Evolutionary conservation across 2,329 filamentous ascomycete species (phyloP).

Genomic region (Fusarium sp.): DNA sequence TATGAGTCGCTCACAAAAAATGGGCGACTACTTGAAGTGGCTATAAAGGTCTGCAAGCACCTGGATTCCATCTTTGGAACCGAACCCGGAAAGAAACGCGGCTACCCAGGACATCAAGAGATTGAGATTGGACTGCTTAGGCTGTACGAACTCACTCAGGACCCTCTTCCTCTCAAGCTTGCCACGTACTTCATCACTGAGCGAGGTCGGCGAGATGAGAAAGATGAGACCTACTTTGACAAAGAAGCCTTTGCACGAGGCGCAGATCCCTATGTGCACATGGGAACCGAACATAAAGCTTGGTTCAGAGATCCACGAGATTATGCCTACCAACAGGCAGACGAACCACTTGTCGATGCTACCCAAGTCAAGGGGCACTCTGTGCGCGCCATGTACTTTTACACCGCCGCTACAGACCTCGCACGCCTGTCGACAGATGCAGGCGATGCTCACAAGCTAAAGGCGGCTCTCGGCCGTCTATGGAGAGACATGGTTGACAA

Average conservation of each 20-base stretch:
- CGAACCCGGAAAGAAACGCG: not conserved
- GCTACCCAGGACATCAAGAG: slow-evolving; percentile 13
- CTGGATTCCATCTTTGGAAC: slow-evolving; percentile 1
- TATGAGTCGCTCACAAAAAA: not conserved
- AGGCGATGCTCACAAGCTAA: not conserved
- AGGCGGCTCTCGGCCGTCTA: not conserved
- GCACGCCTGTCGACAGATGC: not conserved
- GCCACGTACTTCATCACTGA: slow-evolving; percentile 12
- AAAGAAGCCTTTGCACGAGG: slow-evolving; percentile 2
- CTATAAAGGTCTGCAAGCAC: not conserved
- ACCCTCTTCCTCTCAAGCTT: not conserved
- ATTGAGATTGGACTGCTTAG: slow-evolving; percentile 7
- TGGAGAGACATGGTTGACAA: slow-evolving; percentile 16
- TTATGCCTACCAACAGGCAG: slow-evolving; percentile 10
- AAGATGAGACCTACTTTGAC: slow-evolving; percentile 11
- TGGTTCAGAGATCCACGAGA: not conserved
- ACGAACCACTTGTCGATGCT: not conserved
- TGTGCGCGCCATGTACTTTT: slow-evolving; percentile 10
- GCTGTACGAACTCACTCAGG: not conserved
- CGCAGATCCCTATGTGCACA: not conserved
- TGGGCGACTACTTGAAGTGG: not conserved
- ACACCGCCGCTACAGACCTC: slow-evolving; percentile 3
- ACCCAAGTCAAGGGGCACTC: slow-evolving; percentile 3
- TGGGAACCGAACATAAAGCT: not conserved
- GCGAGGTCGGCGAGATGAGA: not conserved